Evolutionary conservation across 2,329 filamentous ascomycete species (phyloP).

Genomic region (Tolypocladium tropicale): DNA sequence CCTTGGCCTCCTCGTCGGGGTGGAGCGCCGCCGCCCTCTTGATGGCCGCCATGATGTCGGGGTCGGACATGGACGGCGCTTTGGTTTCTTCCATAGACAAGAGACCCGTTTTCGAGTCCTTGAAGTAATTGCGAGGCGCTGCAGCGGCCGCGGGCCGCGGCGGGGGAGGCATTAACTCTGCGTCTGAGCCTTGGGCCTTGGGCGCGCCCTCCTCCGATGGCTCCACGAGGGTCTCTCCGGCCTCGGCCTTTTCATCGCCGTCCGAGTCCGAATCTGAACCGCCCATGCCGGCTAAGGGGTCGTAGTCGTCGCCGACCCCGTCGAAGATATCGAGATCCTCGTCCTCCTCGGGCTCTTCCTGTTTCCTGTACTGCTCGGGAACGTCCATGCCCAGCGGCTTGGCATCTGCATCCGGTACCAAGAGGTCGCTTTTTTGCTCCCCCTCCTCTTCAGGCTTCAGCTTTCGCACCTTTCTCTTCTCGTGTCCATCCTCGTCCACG

Average conservation of each 20-base stretch:
- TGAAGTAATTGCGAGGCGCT: constrained; percentile 50
- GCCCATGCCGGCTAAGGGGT: constrained; percentile 51
- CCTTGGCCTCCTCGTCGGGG: constrained; percentile 31
- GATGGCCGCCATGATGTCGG: constrained; percentile 71
- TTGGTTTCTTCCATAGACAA: constrained; percentile 41
- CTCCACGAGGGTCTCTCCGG: constrained; percentile 14
- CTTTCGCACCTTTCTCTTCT: constrained; percentile 54
- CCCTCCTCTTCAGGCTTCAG: constrained; percentile 28
- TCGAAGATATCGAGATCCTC: constrained; percentile 57
- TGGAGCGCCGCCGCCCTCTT: constrained; percentile 68
- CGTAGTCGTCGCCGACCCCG: constrained; percentile 55
- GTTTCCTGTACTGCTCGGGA: constrained; percentile 44
- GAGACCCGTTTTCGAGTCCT: constrained; percentile 44
- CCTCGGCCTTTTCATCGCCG: constrained; percentile 29
- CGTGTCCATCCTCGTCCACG: constrained; percentile 54
- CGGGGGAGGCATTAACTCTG: constrained; percentile 33
- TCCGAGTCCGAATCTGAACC: constrained; percentile 33
- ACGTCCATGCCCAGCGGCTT: constrained; percentile 57
- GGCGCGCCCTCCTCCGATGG: constrained; percentile 8
- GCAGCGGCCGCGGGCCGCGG: constrained; percentile 27
- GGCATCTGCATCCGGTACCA: constrained; percentile 43
- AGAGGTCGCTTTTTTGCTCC: constrained; percentile 30
- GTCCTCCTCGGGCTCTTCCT: constrained; percentile 37
- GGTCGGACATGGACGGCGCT: constrained; percentile 55
- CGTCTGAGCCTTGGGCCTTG: constrained; percentile 8